Conservation (phyloP, 2,329 filamentous ascomycete species). For the Fusarium poae region DNA sequence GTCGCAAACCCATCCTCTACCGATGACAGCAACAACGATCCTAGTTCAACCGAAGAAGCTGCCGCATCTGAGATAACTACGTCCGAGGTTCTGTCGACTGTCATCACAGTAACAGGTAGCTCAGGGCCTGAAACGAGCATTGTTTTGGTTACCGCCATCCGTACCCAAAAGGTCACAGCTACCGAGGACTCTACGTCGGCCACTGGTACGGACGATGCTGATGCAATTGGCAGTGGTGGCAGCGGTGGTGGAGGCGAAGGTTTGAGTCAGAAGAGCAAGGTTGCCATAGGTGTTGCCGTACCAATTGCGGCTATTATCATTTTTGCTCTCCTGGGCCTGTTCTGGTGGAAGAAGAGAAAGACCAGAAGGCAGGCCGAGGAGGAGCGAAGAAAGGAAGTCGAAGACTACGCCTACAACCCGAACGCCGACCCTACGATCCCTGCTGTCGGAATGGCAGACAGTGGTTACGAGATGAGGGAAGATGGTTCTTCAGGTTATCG, state of each 20-base stretch:
- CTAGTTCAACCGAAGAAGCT: conserved; percentile 26
- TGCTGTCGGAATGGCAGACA: conserved; percentile 62
- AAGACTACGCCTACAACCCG: conserved; percentile 98
- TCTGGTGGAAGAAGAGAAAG: conserved; percentile 91
- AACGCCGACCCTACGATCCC: conserved; percentile 89
- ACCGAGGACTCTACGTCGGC: conserved; percentile 37
- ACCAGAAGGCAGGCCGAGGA: conserved; percentile 87
- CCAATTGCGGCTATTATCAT: conserved; percentile 90
- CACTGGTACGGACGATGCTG: conserved; percentile 48
- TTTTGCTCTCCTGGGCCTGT: conserved; percentile 80
- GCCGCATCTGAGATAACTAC: conserved; percentile 27
- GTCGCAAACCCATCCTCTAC: conserved; percentile 27
- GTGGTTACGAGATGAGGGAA: conserved; percentile 81
- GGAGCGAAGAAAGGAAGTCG: conserved; percentile 92
- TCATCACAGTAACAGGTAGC: conserved; percentile 47
- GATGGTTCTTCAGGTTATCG: conserved; percentile 85
- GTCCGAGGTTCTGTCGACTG: conserved; percentile 37
- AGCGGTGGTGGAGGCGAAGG: conserved; percentile 55
- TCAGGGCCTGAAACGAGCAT: conserved; percentile 42
- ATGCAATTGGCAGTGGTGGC: conserved; percentile 45
- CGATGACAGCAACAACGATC: conserved; percentile 24
- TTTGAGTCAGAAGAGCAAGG: conserved; percentile 76
- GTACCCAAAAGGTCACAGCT: conserved; percentile 32
- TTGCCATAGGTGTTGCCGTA: conserved; percentile 93
- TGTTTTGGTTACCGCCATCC: conserved; percentile 49